Percentiles rank a stretch among this genome's conserved stretches.
These are phyloP conservation scores for Colletotrichum acutatum DNA, from an alignment of 2,329 filamentous ascomycete genomes.

Conservation along the genomic window DNA sequence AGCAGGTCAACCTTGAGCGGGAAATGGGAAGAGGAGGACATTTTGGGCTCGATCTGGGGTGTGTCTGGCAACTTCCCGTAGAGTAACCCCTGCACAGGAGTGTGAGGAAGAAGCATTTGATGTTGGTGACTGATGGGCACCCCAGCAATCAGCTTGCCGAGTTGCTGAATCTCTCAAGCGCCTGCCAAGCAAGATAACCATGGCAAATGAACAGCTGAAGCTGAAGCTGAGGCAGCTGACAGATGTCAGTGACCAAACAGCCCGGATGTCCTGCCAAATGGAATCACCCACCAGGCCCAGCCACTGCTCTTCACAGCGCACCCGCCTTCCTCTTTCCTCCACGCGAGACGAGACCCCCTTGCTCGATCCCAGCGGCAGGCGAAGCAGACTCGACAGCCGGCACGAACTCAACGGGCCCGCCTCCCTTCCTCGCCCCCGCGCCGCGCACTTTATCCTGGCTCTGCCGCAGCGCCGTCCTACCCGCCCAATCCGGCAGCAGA, in stretches of 20 bases:
- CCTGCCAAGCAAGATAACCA: neutral
- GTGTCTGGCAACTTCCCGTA: neutral
- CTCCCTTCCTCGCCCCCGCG: slow-evolving; percentile 55
- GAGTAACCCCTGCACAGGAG: neutral
- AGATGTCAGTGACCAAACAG: neutral
- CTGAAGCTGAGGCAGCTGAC: neutral
- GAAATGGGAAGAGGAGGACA: neutral
- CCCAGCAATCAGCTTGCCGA: neutral
- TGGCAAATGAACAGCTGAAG: neutral
- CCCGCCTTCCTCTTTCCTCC: slow-evolving; percentile 48
- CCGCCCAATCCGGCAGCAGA: slow-evolving; percentile 66
- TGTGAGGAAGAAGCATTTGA: neutral
- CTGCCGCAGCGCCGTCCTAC: slow-evolving; percentile 59
- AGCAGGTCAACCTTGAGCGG: neutral
- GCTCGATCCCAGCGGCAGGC: slow-evolving; percentile 32
- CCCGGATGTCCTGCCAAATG: neutral
- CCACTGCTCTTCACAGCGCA: slow-evolving; percentile 9
- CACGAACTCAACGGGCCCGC: slow-evolving; percentile 63
- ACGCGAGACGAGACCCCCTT: slow-evolving; percentile 39
- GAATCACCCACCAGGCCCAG: neutral
- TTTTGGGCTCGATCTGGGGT: neutral
- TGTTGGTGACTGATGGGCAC: neutral
- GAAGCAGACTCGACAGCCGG: slow-evolving; percentile 38
- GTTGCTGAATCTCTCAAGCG: neutral
- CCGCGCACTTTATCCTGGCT: slow-evolving; percentile 58